Base-by-base conservation (phyloP, 768 basidiomycete species). In the Ramaria sp. region DNA sequence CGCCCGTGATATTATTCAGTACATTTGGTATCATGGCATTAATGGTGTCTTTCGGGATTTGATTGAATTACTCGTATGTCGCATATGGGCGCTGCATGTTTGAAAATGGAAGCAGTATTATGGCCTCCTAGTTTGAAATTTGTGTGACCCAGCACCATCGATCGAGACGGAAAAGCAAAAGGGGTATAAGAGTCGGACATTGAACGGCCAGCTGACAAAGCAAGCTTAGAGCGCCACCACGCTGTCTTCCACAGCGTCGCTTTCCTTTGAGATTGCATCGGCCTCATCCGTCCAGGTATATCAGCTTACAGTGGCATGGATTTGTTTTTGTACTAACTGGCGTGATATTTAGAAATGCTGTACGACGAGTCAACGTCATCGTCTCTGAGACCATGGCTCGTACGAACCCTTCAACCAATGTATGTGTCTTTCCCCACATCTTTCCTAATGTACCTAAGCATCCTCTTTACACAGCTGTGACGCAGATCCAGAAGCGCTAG, bases 391-490 rank as follows among this genome's bases (percentile, higher is more conserved):
- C 80, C 85, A 62, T 97, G 92, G 93, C 83, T 97, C 46, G 78
- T 92, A 48, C 78, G 81, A 60, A 88, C 86, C 0, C 81, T 97
- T 42, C 92, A 92, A 69, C 93, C 93, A 60, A 92, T 97, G 93
- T 93, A 60, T 59, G 81, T 70, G 27, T 5, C 27, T 66, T 49
- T 58, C 24, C 48, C 41, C 15, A 59, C 52, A 34, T 37, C 33
- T 59, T 54, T 53, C 61, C 37, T 30, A 48, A 20, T 19, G 41
- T 45, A 33, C 55, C 51, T 61, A 27, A 41, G 45, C 17, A 19
- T 59, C 27, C 56, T 34, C 54, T 19, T 51, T 49, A 60, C 53
- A 15, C 62, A 96, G 94, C 78, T 95, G 91, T 69, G 95, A 98
- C 68, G 95, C 95, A 42, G 95, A 98, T 67, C 93, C 95, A 31